Evolutionary conservation across 495 filamentous ascomycete genomes (phyloP).

Genomic region (Neurospora sublineolata): DNA sequence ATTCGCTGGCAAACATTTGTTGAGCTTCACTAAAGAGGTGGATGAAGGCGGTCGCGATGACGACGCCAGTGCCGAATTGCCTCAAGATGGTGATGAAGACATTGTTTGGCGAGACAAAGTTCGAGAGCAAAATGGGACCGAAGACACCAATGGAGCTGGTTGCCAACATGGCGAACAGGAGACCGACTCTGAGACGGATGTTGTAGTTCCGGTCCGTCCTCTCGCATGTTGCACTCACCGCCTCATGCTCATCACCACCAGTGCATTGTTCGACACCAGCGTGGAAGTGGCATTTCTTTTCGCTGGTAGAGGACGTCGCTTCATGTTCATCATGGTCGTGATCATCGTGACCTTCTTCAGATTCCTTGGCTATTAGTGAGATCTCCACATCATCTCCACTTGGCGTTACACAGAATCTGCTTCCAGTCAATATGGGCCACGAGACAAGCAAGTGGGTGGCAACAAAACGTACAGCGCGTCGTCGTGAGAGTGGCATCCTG

Average conservation of each 20-base stretch:
- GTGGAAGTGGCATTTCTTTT: constrained; percentile 49
- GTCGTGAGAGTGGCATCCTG: constrained; percentile 5
- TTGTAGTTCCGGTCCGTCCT: constrained; percentile 44
- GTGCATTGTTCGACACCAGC: constrained; percentile 53
- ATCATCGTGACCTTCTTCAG: constrained; percentile 17
- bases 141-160: constrained; percentile 28
- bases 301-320: neutral
- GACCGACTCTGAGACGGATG: constrained; percentile 45
- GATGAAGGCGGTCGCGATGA: constrained; percentile 60
- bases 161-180: constrained; percentile 41
- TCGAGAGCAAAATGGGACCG: constrained; percentile 31
- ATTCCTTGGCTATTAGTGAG: constrained; percentile 1
- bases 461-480: constrained; percentile 4
- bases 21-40: constrained; percentile 56
- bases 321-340: neutral
- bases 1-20: constrained; percentile 52
- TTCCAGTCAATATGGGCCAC: neutral
- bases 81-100: constrained; percentile 42
- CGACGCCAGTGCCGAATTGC: constrained; percentile 66
- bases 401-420: constrained; percentile 30
- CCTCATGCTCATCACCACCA: constrained; percentile 23
- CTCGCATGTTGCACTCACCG: constrained; percentile 27
- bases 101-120: constrained; percentile 17
- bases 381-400: constrained; percentile 27
- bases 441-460: neutral